phyloP scores from a whole-genome alignment of 331 rosid genomes.

The Quercus phellos region DNA sequence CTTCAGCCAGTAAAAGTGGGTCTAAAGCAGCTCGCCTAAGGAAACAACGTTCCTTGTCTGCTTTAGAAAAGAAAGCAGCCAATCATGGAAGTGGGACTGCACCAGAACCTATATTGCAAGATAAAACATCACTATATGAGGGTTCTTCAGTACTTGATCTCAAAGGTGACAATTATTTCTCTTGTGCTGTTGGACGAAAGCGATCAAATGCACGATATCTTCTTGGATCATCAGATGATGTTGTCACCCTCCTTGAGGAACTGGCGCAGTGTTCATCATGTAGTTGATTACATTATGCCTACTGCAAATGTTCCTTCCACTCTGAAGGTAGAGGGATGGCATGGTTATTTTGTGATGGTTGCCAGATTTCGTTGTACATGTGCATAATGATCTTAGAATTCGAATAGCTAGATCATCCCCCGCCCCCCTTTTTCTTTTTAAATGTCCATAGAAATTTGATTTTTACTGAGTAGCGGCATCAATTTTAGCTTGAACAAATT shows the following conservation, averaged over 20 bases:
- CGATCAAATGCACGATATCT: constrained; percentile 78
- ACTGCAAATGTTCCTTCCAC: background rate
- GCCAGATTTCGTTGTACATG: background rate
- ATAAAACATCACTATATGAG: constrained; percentile 50
- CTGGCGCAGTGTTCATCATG: constrained; percentile 39
- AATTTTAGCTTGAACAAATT: background rate
- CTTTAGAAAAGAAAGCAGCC: constrained; percentile 48
- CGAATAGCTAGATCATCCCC: background rate
- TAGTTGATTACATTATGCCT: constrained; percentile 8
- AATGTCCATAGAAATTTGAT: background rate
- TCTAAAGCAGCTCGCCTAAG: constrained; percentile 45
- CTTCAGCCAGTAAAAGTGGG: constrained; percentile 32
- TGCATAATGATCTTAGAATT: background rate
- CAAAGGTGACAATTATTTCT: constrained; percentile 84
- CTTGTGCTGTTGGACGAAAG: constrained; percentile 73
- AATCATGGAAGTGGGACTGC: constrained; percentile 23
- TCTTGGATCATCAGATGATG: constrained; percentile 55
- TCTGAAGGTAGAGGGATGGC: constrained; percentile 6
- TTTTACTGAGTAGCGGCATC: background rate
- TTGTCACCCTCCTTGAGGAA: constrained; percentile 62
- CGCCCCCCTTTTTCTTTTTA: no score
- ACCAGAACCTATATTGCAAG: constrained; percentile 43
- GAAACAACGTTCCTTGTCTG: constrained; percentile 74
- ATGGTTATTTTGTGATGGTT: background rate
- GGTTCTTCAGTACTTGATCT: constrained; percentile 96